Conservation (phyloP, 2,329 filamentous ascomycete species). For the Colletotrichum lindemuthianum region DNA sequence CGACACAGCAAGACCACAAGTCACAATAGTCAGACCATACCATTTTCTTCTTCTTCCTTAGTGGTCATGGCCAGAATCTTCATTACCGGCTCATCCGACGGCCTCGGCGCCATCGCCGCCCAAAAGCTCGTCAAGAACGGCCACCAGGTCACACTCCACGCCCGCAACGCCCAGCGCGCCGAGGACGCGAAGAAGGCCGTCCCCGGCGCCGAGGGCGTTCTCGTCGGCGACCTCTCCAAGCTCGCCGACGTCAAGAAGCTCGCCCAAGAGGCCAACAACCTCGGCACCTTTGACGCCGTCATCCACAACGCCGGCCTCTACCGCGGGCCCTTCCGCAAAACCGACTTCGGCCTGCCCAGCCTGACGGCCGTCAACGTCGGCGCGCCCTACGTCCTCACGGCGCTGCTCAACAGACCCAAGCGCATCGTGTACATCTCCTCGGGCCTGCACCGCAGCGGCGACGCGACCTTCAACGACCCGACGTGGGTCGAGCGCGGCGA, state of each 20-base stretch:
- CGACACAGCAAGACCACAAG: too few relatives aligned
- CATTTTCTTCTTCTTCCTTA: too few relatives aligned
- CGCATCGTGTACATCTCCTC: slow-evolving; percentile 63
- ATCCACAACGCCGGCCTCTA: slow-evolving; percentile 68
- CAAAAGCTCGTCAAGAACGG: slow-evolving; percentile 59
- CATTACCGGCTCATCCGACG: slow-evolving; percentile 68
- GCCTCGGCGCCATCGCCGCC: slow-evolving; percentile 63
- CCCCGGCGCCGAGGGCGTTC: slow-evolving; percentile 59
- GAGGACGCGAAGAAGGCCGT: slow-evolving; percentile 57
- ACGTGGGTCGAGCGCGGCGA: slow-evolving; percentile 43
- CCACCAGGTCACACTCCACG: slow-evolving; percentile 66
- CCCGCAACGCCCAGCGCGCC: slow-evolving; percentile 64
- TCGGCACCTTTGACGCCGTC: slow-evolving; percentile 62
- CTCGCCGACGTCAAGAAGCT: slow-evolving; percentile 61
- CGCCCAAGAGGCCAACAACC: slow-evolving; percentile 59
- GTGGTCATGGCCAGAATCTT: slow-evolving; percentile 18
- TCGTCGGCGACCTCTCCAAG: slow-evolving; percentile 63
- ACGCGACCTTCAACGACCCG: slow-evolving; percentile 52
- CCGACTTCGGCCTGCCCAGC: slow-evolving; percentile 49
- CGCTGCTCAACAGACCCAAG: slow-evolving; percentile 57
- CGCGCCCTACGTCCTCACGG: slow-evolving; percentile 66
- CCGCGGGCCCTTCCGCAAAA: slow-evolving; percentile 47
- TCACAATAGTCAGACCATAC: too few relatives aligned
- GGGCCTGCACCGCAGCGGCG: slow-evolving; percentile 60
- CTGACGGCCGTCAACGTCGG: slow-evolving; percentile 66